These are phyloP conservation scores for Calonectria pteridis DNA, from an alignment of 2,329 filamentous ascomycete species.

Conservation along the genomic window DNA sequence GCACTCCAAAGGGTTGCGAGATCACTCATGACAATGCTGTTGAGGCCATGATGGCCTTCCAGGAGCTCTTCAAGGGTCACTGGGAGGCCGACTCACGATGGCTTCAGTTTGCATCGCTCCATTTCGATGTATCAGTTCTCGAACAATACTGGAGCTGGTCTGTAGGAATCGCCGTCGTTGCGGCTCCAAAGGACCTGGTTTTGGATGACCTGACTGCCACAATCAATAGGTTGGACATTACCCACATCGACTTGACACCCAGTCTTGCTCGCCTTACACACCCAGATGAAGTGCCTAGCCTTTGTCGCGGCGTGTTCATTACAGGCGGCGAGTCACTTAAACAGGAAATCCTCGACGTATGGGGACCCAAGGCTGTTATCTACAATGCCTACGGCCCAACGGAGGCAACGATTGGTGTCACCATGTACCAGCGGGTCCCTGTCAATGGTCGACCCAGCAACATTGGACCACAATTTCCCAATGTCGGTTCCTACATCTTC, in stretches of 20 bases:
- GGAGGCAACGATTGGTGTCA: constrained; percentile 92
- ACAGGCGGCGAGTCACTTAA: constrained; percentile 91
- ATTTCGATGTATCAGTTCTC: constrained; percentile 93
- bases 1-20: constrained; percentile 87
- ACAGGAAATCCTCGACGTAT: constrained; percentile 88
- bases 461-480: constrained; percentile 88
- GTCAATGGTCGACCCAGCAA: constrained; percentile 85
- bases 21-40: constrained; percentile 91
- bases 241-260: constrained; percentile 92
- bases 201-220: constrained; percentile 84
- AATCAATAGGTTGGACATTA: constrained; percentile 80
- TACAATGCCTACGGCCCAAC: constrained; percentile 96
- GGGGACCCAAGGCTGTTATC: constrained; percentile 84
- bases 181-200: constrained; percentile 85
- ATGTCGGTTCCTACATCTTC: constrained; percentile 87
- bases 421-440: constrained; percentile 87
- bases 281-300: constrained; percentile 82
- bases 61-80: constrained; percentile 79
- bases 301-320: constrained; percentile 90
- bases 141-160: constrained; percentile 98
- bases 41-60: constrained; percentile 90
- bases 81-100: constrained; percentile 83
- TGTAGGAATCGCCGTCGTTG: constrained; percentile 86
- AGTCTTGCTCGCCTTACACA: constrained; percentile 84
- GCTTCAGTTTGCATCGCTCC: constrained; percentile 94